Evolutionary conservation across 495 filamentous ascomycete genomes (phyloP), one percentile per base, ranked within the genome.

Genomic region (Aspergillus hancockii): DNA sequence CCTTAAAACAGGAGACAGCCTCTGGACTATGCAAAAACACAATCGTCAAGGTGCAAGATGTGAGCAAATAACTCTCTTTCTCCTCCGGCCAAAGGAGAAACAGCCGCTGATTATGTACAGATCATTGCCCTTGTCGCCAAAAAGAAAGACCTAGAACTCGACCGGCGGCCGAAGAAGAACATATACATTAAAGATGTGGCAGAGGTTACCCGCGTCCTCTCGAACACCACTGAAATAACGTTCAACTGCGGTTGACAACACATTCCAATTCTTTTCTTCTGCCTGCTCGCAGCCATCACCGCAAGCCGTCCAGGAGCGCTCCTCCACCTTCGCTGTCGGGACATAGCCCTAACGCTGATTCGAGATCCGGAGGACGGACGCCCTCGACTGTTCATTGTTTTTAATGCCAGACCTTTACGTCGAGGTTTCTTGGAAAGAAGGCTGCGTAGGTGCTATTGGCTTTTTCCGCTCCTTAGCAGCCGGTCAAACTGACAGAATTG

Each of bases 211-310:
- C 50, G 60, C 30, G 62, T 70, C 13, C 54, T 72, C 18, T 55
- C 78, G 45, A 60, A 60, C 14, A 76, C 67, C 45, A 75, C 55
- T 13, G 63, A 75, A 59, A 72, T 65, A 51, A 72, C 54, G 6
- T 79, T 71, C 65, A 19, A 49, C 40, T 64, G 45, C 63, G 64
- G 71, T 36, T 70, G 57, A 67, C 60, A 61, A 16, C 63, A 66
- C 9, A 72, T 75, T 47, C 55, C 77, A 51, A 51, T 74, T 18
- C 66, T 65, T 41, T 58, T 79, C 57, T 77, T 70, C 62, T 67
- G 50, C 53, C 61, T 77, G 59, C 69, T 79, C 16, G 71, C 65
- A 13, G 66, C 68, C 46, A 71, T 76, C 45, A 75, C 71, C 23
- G 66, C 23, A 41, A 77, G 64, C 59, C 63, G 65, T 57, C 73